These are phyloP conservation scores for Nidula microcarpa DNA, from an alignment of 768 basidiomycete species.

Conservation along the genomic window DNA sequence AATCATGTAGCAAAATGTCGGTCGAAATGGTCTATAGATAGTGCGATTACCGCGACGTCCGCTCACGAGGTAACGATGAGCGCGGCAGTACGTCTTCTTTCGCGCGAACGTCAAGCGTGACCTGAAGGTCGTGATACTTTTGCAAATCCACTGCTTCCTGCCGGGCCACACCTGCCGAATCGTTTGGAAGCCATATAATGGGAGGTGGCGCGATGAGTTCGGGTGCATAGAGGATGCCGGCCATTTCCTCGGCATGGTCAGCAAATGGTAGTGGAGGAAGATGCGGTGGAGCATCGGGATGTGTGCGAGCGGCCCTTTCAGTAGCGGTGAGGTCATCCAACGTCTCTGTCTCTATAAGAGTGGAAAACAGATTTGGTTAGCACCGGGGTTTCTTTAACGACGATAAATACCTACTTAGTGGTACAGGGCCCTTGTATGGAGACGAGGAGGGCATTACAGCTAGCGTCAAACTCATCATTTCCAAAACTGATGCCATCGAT, in stretches of 20 bases:
- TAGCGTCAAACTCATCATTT: slow-evolving; percentile 80
- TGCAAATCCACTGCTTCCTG: slow-evolving; percentile 76
- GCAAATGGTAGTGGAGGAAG: slow-evolving; percentile 66
- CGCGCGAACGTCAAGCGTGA: slow-evolving; percentile 65
- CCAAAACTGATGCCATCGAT: slow-evolving; percentile 77
- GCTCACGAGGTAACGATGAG: slow-evolving; percentile 18
- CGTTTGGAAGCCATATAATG: slow-evolving; percentile 84
- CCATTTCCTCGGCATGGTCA: slow-evolving; percentile 76
- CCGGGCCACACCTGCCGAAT: slow-evolving; percentile 66
- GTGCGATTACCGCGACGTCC: background rate
- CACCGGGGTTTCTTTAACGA: slow-evolving; percentile 2
- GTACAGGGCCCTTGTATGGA: slow-evolving; percentile 54
- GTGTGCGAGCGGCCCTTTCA: slow-evolving; percentile 72
- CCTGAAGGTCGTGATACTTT: slow-evolving; percentile 67
- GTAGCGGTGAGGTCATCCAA: slow-evolving; percentile 81
- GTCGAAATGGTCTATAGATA: background rate
- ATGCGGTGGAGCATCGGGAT: slow-evolving; percentile 74
- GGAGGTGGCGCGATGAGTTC: slow-evolving; percentile 76
- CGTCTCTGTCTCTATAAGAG: slow-evolving; percentile 58
- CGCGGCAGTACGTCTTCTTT: slow-evolving; percentile 45
- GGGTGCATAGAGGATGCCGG: slow-evolving; percentile 76
- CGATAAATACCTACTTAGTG: slow-evolving; percentile 52
- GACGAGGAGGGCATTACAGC: slow-evolving; percentile 67
- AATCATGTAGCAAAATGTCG: background rate
- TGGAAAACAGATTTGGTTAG: slow-evolving; percentile 1